phyloP scores from a whole-genome alignment of 495 filamentous ascomycete species.

The Penicillium fimorum region DNA sequence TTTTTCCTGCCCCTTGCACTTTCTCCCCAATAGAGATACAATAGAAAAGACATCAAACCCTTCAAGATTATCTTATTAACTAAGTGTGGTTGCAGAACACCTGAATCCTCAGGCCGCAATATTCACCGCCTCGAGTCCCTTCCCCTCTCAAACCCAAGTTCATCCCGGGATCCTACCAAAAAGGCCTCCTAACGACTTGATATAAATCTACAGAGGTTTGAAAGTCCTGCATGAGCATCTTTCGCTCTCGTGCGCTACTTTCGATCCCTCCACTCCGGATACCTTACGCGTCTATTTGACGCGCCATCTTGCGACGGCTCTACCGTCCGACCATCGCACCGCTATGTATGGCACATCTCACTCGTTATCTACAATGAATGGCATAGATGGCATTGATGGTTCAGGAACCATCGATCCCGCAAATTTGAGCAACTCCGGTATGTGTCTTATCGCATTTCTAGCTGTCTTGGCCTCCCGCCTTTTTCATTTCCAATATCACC shows the following conservation, averaged over 20 bases:
- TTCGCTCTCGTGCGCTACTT: constrained; percentile 28
- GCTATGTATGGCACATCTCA: constrained; percentile 59
- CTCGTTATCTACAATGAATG: constrained; percentile 56
- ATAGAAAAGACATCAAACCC: not conserved
- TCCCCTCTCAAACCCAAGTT: constrained; percentile 29
- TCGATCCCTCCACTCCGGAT: constrained; percentile 17
- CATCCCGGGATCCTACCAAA: constrained; percentile 16
- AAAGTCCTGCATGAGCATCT: constrained; percentile 28
- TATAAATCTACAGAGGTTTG: constrained; percentile 22
- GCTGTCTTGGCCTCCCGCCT: constrained; percentile 22
- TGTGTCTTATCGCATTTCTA: constrained; percentile 20
- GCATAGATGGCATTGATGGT: constrained; percentile 65
- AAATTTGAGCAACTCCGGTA: constrained; percentile 65
- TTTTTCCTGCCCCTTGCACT: constrained; percentile 1
- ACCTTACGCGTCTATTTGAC: constrained; percentile 34
- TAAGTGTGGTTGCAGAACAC: not conserved
- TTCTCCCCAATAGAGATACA: constrained; percentile 2
- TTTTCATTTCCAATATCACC: constrained; percentile 4
- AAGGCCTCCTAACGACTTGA: constrained; percentile 16
- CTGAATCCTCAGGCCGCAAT: constrained; percentile 14
- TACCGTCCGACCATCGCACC: constrained; percentile 28
- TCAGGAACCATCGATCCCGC: constrained; percentile 81
- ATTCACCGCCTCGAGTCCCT: constrained; percentile 31
- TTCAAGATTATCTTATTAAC: not conserved
- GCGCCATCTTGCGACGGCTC: constrained; percentile 40